phyloP scores from a whole-genome alignment of 805 yeast species.

The Wickerhamomyces mucosus region DNA sequence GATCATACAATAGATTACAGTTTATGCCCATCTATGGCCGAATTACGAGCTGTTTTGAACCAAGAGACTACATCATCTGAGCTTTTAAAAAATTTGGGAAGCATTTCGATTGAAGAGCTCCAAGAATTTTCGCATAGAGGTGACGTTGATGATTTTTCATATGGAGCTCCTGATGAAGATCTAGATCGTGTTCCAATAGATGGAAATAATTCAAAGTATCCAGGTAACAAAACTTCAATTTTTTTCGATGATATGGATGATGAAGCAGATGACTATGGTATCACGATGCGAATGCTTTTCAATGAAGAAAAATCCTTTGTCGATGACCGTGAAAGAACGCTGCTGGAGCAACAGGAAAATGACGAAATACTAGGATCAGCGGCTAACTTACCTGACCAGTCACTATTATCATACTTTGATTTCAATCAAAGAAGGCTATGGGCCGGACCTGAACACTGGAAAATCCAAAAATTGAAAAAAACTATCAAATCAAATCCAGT shows the following conservation, averaged over 20 bases:
- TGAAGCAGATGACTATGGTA: slow-evolving; percentile 18
- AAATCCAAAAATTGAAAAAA: slow-evolving; percentile 48
- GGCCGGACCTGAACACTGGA: slow-evolving; percentile 95
- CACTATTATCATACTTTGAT: slow-evolving; percentile 74
- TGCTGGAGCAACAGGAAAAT: slow-evolving; percentile 9
- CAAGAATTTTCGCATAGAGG: too few relatives aligned
- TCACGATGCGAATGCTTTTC: slow-evolving; percentile 17
- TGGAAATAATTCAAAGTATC: slow-evolving; percentile 11
- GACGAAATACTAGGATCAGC: slow-evolving; percentile 10
- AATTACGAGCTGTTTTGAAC: slow-evolving; percentile 13
- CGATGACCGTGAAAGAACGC: slow-evolving; percentile 5
- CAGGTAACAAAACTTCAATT: slow-evolving; percentile 19
- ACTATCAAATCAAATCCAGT: slow-evolving; percentile 14
- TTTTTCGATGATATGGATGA: slow-evolving; percentile 18
- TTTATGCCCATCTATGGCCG: slow-evolving; percentile 12
- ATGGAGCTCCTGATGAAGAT: slow-evolving; percentile 6
- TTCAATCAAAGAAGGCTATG: slow-evolving; percentile 58
- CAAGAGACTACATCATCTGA: slow-evolving; percentile 11
- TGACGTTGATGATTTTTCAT: too few relatives aligned
- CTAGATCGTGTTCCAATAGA: slow-evolving; percentile 3
- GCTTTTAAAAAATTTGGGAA: slow-evolving; percentile 7
- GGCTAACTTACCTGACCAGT: slow-evolving; percentile 37
- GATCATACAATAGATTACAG: slow-evolving; percentile 1
- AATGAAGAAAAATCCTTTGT: slow-evolving; percentile 14
- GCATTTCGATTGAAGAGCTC: too few relatives aligned